phyloP scores from a whole-genome alignment of 805 yeast genomes.

The Pichia rugopelliculosa region DNA sequence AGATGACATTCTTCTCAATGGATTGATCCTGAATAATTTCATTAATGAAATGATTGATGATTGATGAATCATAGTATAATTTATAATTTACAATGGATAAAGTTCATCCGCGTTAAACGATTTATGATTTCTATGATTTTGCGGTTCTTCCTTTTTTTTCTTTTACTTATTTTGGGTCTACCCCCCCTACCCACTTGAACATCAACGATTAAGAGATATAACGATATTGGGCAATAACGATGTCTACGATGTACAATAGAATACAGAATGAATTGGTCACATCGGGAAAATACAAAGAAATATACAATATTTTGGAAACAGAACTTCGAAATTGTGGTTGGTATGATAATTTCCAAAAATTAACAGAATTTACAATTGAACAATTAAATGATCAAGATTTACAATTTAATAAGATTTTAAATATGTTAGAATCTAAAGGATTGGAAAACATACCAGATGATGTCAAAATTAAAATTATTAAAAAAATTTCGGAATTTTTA shows the following conservation, averaged over 20 bases:
- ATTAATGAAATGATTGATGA: too few species aligned
- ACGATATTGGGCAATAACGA: too few species aligned
- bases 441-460: conserved; percentile 59
- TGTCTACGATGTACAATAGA: conserved; percentile 38
- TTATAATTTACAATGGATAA: too few species aligned
- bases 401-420: conserved; percentile 46
- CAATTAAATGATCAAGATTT: conserved; percentile 16
- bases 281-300: conserved; percentile 75
- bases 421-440: conserved; percentile 57
- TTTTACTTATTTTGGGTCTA: too few species aligned
- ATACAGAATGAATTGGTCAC: conserved; percentile 65
- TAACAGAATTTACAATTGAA: conserved; percentile 42
- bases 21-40: not conserved
- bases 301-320: conserved; percentile 54
- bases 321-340: conserved; percentile 75
- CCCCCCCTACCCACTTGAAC: too few species aligned
- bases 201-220: too few species aligned
- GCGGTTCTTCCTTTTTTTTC: too few species aligned
- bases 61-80: too few species aligned
- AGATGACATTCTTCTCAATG: conserved; percentile 5
- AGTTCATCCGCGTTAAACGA: not conserved
- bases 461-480: conserved; percentile 53
- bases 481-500: conserved; percentile 51
- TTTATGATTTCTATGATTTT: too few species aligned
- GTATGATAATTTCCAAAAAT: conserved; percentile 63